phyloP scores from a whole-genome alignment of 176 grass and related monocot species.

The Chrysopogon serrulatus region DNA sequence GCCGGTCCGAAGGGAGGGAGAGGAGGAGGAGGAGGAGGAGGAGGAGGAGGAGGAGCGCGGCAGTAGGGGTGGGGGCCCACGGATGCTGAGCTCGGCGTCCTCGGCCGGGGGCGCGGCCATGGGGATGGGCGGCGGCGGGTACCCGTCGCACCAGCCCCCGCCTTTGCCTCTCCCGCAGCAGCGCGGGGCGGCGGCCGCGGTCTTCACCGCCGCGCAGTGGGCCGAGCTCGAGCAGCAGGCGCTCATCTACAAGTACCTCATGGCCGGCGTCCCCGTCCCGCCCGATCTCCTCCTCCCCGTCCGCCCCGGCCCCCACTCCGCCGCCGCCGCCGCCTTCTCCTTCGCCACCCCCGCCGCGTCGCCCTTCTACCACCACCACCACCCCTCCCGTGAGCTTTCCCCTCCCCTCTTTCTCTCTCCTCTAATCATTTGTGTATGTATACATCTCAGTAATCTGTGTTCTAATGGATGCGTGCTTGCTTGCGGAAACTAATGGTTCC shows the following conservation, averaged over 20 bases:
- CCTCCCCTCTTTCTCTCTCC: background rate
- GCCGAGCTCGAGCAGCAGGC: constrained; percentile 98
- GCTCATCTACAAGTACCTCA: constrained; percentile 94
- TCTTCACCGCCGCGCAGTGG: constrained; percentile 95
- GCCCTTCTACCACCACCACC: constrained; percentile 63
- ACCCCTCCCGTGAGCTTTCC: constrained; percentile 59
- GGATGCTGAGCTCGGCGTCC: constrained; percentile 56
- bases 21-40: background rate
- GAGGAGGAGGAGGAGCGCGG: background rate
- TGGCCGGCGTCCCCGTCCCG: constrained; percentile 88
- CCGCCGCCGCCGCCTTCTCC: constrained; percentile 47
- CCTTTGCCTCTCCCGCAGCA: background rate
- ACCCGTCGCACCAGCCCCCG: background rate
- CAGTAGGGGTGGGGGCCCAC: background rate
- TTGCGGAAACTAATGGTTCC: background rate
- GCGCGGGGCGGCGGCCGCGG: constrained; percentile 33
- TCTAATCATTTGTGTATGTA: background rate
- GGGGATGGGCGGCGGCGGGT: constrained; percentile 27
- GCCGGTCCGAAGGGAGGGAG: background rate
- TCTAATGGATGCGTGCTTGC: constrained; percentile 7
- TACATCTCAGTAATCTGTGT: background rate
- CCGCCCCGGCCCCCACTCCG: constrained; percentile 54
- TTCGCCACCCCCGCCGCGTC: constrained; percentile 54
- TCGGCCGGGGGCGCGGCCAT: constrained; percentile 23
- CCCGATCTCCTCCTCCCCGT: constrained; percentile 89